Conservation (phyloP, 345 rosid species). For the Rhodamnia rubescens region DNA sequence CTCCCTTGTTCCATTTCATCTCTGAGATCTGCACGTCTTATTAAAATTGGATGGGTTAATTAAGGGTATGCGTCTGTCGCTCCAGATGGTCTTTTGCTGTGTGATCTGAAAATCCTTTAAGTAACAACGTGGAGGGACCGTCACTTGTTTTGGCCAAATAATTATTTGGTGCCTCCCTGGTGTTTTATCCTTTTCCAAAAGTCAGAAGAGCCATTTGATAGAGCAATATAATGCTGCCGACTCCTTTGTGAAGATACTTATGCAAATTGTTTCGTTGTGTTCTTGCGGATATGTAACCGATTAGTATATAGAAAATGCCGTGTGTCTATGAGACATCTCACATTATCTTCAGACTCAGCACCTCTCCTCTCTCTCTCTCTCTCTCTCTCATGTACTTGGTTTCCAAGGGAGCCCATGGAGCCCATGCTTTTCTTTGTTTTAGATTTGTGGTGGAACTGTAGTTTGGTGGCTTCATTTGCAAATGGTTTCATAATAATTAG, state of each 20-base stretch:
- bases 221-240: background rate
- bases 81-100: background rate
- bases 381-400: background rate
- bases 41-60: background rate
- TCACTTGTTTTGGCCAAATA: background rate
- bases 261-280: background rate
- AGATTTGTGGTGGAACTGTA: background rate
- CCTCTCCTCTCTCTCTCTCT: background rate
- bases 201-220: background rate
- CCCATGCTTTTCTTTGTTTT: background rate
- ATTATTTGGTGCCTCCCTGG: background rate
- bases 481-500: background rate
- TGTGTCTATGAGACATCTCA: background rate
- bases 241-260: background rate
- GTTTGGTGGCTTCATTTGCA: background rate
- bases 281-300: background rate
- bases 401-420: background rate
- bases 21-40: background rate
- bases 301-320: background rate
- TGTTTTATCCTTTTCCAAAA: background rate
- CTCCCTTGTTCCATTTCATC: background rate
- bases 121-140: background rate
- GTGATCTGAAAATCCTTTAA: background rate
- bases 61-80: background rate
- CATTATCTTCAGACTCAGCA: background rate